Evolutionary conservation across 805 yeast species (phyloP).

Genomic region (Torulaspora franciscae): DNA sequence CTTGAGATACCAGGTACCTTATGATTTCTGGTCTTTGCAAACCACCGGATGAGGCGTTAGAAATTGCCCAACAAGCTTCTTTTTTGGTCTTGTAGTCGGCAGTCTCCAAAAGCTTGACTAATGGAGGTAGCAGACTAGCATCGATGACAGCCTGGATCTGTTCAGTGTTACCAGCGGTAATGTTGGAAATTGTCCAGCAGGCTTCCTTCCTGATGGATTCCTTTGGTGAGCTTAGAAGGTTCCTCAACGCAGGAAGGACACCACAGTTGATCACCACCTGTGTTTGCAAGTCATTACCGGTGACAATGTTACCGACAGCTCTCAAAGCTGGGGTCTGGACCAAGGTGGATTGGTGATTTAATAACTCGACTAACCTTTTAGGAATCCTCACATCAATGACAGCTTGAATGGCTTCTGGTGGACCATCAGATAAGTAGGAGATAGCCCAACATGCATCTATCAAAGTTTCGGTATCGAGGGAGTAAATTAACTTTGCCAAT

Average conservation of each 20-base stretch:
- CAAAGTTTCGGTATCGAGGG: constrained; percentile 86
- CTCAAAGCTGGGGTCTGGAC: constrained; percentile 97
- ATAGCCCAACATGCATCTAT: constrained; percentile 99
- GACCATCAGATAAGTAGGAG: constrained; percentile 89
- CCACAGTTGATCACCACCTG: constrained; percentile 92
- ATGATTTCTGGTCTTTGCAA: constrained; percentile 87
- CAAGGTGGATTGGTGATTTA: constrained; percentile 73
- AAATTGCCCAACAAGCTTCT: constrained; percentile 99
- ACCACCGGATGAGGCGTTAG: constrained; percentile 97
- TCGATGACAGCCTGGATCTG: constrained; percentile 97
- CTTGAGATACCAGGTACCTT: constrained; percentile 86
- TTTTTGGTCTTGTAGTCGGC: constrained; percentile 95
- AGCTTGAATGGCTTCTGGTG: constrained; percentile 89
- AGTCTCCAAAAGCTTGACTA: constrained; percentile 68
- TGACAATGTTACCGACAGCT: constrained; percentile 96
- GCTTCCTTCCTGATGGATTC: constrained; percentile 95
- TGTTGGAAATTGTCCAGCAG: constrained; percentile 97
- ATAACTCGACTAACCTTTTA: constrained; percentile 83
- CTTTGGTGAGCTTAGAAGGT: constrained; percentile 74
- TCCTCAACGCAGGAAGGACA: constrained; percentile 78
- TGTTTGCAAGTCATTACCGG: constrained; percentile 94
- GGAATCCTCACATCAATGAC: constrained; percentile 96
- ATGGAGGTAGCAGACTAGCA: constrained; percentile 87
- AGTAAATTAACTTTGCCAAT: constrained; percentile 82
- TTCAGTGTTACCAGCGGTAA: constrained; percentile 93